phyloP scores from a whole-genome alignment of 306 rosid genomes.

The Astragalus membranaceus region DNA sequence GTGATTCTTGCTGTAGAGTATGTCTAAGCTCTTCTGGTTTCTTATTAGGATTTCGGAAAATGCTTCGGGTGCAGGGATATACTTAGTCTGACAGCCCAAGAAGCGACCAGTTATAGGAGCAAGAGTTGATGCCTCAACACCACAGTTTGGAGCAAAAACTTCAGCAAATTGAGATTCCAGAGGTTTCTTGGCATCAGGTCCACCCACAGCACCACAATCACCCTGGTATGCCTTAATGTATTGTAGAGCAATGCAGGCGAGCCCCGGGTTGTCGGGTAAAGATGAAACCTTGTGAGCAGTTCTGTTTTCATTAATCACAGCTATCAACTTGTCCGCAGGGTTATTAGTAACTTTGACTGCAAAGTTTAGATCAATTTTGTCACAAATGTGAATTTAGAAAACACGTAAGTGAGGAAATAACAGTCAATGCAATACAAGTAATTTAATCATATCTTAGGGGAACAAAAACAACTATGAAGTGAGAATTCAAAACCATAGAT shows the following conservation, averaged over 20 bases:
- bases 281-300: constrained; percentile 37
- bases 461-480: background rate
- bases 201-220: constrained; percentile 75
- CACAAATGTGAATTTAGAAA: background rate
- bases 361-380: constrained; percentile 9
- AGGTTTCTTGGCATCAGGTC: constrained; percentile 78
- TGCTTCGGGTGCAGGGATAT: constrained; percentile 56
- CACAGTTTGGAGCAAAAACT: constrained; percentile 78
- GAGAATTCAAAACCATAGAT: background rate
- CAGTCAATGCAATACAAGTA: background rate
- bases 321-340: constrained; percentile 54
- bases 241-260: constrained; percentile 86
- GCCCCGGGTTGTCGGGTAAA: constrained; percentile 47
- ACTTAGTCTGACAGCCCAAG: constrained; percentile 81
- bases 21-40: constrained; percentile 64
- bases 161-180: constrained; percentile 63
- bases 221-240: constrained; percentile 83
- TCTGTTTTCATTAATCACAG: constrained; percentile 34
- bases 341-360: constrained; percentile 38
- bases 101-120: constrained; percentile 75
- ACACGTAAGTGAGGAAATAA: background rate
- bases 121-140: constrained; percentile 52
- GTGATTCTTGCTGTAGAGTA: constrained; percentile 64
- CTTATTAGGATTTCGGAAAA: constrained; percentile 65
- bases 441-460: background rate